These are phyloP conservation scores for Calycina marina DNA, from an alignment of 2,329 filamentous ascomycete genomes.

Conservation along the genomic window DNA sequence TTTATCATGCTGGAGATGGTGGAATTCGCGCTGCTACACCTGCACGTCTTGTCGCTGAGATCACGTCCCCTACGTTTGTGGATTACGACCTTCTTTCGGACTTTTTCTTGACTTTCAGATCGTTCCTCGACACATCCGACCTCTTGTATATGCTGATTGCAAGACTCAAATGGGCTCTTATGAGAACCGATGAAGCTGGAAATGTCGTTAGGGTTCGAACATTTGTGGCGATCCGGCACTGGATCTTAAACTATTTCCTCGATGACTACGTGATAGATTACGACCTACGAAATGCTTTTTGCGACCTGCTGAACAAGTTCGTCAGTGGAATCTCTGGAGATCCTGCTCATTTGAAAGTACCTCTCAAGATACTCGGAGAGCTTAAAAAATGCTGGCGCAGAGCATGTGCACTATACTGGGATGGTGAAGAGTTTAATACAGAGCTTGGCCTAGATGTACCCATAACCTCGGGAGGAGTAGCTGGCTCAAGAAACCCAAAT, in stretches of 20 bases:
- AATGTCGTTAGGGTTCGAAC: constrained; percentile 91
- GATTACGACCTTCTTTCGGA: constrained; percentile 96
- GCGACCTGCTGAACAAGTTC: constrained; percentile 60
- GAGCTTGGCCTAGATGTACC: constrained; percentile 48
- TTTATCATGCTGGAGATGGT: constrained; percentile 58
- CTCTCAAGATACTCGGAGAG: constrained; percentile 78
- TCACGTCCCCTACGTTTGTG: constrained; percentile 88
- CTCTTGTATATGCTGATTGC: constrained; percentile 75
- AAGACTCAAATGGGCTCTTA: constrained; percentile 74
- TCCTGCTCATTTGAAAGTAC: constrained; percentile 32
- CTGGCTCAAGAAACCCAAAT: constrained; percentile 41
- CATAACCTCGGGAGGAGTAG: constrained; percentile 62
- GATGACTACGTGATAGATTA: constrained; percentile 81
- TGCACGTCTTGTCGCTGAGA: constrained; percentile 82
- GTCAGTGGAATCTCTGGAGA: constrained; percentile 38
- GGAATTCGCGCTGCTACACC: constrained; percentile 83
- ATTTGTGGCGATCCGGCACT: constrained; percentile 89
- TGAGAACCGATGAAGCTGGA: constrained; percentile 65
- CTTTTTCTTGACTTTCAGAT: constrained; percentile 90
- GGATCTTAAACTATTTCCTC: constrained; percentile 94
- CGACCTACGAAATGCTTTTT: constrained; percentile 62
- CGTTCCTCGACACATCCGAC: constrained; percentile 65
- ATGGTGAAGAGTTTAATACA: constrained; percentile 50
- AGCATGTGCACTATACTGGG: constrained; percentile 83
- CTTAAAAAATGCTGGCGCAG: constrained; percentile 96